A percentile compares a stretch with the other conserved stretches of the same genome.
phyloP scores from a whole-genome alignment of 2,329 filamentous ascomycete species.

The Cladophialophora bantiana region DNA sequence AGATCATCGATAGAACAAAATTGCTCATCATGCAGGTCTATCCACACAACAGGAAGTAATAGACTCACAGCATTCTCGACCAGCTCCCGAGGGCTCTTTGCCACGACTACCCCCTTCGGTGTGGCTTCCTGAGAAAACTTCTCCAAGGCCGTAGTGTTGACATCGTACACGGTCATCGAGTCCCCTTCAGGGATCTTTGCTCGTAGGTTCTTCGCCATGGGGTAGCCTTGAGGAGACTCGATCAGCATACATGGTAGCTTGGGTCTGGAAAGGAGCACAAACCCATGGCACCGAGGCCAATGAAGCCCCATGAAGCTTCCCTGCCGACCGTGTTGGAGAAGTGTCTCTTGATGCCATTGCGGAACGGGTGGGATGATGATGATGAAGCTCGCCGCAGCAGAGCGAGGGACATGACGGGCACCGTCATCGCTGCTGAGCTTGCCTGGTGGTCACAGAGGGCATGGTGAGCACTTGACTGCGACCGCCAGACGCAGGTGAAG shows the following conservation, averaged over 20 bases:
- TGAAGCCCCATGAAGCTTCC: slow-evolving; percentile 64
- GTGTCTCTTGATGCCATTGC: slow-evolving; percentile 36
- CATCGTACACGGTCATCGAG: slow-evolving; percentile 69
- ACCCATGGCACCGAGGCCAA: slow-evolving; percentile 69
- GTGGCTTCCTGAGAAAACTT: slow-evolving; percentile 64
- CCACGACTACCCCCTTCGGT: slow-evolving; percentile 62
- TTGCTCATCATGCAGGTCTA: slow-evolving; percentile 57
- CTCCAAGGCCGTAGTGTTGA: slow-evolving; percentile 64
- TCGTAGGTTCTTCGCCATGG: slow-evolving; percentile 75
- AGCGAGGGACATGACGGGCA: slow-evolving; percentile 24
- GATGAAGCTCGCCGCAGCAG: slow-evolving; percentile 24
- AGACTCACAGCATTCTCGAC: slow-evolving; percentile 70
- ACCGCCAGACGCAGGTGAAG: slow-evolving; percentile 25
- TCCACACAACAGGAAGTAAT: slow-evolving; percentile 7
- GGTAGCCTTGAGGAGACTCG: slow-evolving; percentile 58
- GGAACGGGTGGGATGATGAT: slow-evolving; percentile 13
- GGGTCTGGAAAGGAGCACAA: slow-evolving; percentile 36
- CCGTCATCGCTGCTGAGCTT: slow-evolving; percentile 40
- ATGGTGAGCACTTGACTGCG: slow-evolving; percentile 27
- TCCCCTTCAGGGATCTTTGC: slow-evolving; percentile 70
- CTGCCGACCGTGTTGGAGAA: slow-evolving; percentile 58
- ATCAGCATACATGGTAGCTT: slow-evolving; percentile 18
- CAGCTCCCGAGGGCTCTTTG: slow-evolving; percentile 65
- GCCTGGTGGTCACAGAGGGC: slow-evolving; percentile 24
- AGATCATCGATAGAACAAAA: slow-evolving; percentile 69